Conservation (phyloP, 768 basidiomycete species). For the Clavaria fumosa region DNA sequence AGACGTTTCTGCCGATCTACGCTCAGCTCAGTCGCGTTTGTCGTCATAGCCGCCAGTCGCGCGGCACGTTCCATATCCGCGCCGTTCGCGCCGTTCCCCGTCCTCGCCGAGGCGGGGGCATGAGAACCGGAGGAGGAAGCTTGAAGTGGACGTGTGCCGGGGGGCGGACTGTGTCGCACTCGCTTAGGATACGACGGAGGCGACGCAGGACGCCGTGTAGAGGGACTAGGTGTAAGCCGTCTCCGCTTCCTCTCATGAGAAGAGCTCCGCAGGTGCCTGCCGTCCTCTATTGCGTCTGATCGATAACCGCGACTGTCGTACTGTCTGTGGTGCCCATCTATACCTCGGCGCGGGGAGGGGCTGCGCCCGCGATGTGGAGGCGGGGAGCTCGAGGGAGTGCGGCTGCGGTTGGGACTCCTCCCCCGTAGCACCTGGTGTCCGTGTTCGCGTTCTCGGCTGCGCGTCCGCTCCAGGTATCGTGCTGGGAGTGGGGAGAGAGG, state of each 20-base stretch:
- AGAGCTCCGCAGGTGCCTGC: too few species aligned
- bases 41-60: constrained; percentile 81
- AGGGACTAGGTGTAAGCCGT: too few species aligned
- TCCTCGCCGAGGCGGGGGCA: too few species aligned
- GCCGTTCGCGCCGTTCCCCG: too few species aligned
- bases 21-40: constrained; percentile 52
- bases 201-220: too few species aligned
- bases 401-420: constrained; percentile 30
- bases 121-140: too few species aligned
- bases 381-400: constrained; percentile 32
- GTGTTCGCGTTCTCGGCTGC: constrained; percentile 19
- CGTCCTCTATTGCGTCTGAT: too few species aligned
- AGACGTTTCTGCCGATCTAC: constrained; percentile 60
- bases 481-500: constrained; percentile 30
- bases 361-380: constrained; percentile 17
- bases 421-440: constrained; percentile 35
- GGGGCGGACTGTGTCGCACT: too few species aligned
- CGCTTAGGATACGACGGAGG: too few species aligned
- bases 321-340: constrained; percentile 9
- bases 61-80: constrained; percentile 72
- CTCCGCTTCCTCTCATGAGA: too few species aligned
- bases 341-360: constrained; percentile 13
- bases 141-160: too few species aligned
- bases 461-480: constrained; percentile 25
- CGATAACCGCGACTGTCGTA: constrained; percentile 22